These are phyloP conservation scores for Benincasa hispida DNA, from an alignment of 306 rosid species.

Conservation along the genomic window DNA sequence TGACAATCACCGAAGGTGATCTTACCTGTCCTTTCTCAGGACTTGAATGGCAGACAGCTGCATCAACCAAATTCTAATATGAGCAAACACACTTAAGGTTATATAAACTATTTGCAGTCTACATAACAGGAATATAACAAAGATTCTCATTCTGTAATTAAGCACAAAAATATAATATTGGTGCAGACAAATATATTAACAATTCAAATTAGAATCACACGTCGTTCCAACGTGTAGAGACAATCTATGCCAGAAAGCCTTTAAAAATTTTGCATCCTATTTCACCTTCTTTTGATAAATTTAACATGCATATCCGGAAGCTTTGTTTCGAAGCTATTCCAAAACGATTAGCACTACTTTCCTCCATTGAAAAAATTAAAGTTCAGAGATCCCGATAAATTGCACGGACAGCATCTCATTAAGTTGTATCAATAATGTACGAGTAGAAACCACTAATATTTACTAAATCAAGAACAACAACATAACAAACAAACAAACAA, in stretches of 20 bases:
- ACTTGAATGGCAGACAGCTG: conserved; percentile 43
- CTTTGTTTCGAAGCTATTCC: not conserved
- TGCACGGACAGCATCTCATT: not conserved
- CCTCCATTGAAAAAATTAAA: not conserved
- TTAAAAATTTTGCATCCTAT: not conserved
- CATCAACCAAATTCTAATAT: conserved; percentile 4
- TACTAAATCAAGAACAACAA: not conserved
- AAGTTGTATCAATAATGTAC: not conserved
- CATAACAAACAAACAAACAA: not conserved
- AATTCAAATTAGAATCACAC: not conserved
- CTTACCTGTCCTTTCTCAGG: conserved; percentile 31
- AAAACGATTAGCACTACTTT: not conserved
- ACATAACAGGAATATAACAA: not conserved
- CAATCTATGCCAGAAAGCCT: not conserved
- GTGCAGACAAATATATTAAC: not conserved
- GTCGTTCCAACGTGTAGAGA: not conserved
- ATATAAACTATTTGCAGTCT: conserved; percentile 6
- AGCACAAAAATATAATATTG: not conserved
- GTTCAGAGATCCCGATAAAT: not conserved
- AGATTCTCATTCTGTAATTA: not conserved
- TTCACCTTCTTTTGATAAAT: not conserved
- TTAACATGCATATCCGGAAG: not conserved
- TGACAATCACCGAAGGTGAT: conserved; percentile 85
- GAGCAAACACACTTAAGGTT: not conserved
- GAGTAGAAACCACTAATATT: not conserved